Evolutionary conservation across 331 rosid genomes (phyloP).

Genomic region (Saraca asoca): DNA sequence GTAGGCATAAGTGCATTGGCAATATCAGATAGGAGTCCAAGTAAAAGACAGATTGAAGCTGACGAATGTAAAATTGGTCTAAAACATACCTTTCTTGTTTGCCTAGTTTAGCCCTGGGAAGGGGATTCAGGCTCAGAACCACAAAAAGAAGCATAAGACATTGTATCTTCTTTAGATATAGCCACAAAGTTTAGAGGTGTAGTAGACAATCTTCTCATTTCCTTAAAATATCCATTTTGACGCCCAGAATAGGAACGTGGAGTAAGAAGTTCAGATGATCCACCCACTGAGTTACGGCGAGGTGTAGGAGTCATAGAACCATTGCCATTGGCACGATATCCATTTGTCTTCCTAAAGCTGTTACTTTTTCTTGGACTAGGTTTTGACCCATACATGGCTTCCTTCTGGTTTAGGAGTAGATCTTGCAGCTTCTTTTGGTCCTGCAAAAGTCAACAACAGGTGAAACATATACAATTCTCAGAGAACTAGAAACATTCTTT

Average conservation of each 20-base stretch:
- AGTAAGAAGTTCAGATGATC: conserved; percentile 74
- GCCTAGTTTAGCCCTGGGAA: conserved; percentile 56
- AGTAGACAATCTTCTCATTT: conserved; percentile 84
- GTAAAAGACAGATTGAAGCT: conserved; percentile 1
- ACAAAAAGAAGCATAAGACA: conserved; percentile 80
- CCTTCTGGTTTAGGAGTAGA: conserved; percentile 84
- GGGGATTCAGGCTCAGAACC: conserved; percentile 95
- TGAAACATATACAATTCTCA: conserved; percentile 15
- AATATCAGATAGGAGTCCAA: background rate
- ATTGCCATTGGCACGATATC: conserved; percentile 72
- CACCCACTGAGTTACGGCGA: conserved; percentile 77
- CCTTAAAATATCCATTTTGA: conserved; percentile 88
- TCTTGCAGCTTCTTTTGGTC: conserved; percentile 97
- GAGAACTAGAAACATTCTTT: conserved; percentile 9
- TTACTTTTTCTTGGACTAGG: conserved; percentile 89
- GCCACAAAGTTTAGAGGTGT: conserved; percentile 88
- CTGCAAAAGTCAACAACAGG: conserved; percentile 43
- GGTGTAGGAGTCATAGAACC: conserved; percentile 92
- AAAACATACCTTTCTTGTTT: conserved; percentile 45
- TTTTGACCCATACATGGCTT: conserved; percentile 82
- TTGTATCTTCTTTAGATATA: conserved; percentile 82
- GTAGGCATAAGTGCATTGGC: too few species aligned
- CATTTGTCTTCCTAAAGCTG: conserved; percentile 83
- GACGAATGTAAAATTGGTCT: background rate
- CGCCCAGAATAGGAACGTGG: conserved; percentile 91